Conservation (phyloP, 805 yeast species). For the Ascoidea tarda region DNA sequence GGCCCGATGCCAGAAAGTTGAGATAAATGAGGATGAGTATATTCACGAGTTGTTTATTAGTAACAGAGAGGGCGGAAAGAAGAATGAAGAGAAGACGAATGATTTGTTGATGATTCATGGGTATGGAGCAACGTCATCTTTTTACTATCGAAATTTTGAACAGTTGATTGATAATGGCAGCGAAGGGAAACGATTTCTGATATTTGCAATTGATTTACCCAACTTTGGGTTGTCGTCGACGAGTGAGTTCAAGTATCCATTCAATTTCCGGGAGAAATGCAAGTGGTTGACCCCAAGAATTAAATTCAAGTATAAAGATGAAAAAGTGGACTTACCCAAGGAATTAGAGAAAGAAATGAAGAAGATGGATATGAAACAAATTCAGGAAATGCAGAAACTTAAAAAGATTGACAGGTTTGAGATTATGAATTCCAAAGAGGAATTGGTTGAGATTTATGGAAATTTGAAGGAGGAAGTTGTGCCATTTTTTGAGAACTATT, state of each 20-base stretch:
- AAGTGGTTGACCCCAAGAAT: too few species aligned
- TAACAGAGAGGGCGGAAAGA: slow-evolving; percentile 3
- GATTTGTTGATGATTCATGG: slow-evolving; percentile 78
- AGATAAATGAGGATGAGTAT: background rate
- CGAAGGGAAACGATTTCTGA: slow-evolving; percentile 11
- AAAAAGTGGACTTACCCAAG: slow-evolving; percentile 1
- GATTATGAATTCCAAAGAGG: slow-evolving; percentile 21
- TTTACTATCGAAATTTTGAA: slow-evolving; percentile 60
- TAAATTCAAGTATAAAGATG: slow-evolving; percentile 21
- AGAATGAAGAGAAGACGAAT: too few species aligned
- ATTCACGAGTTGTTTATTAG: background rate
- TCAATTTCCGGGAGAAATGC: too few species aligned
- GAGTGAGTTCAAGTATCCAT: too few species aligned
- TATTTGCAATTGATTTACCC: slow-evolving; percentile 59
- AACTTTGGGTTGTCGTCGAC: slow-evolving; percentile 54
- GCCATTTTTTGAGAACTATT: slow-evolving; percentile 36
- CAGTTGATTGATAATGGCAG: slow-evolving; percentile 33
- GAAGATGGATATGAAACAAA: background rate
- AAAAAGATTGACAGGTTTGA: slow-evolving; percentile 24
- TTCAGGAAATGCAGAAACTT: slow-evolving; percentile 7
- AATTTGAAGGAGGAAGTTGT: slow-evolving; percentile 23
- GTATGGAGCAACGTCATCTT: slow-evolving; percentile 83
- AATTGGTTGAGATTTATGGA: slow-evolving; percentile 18
- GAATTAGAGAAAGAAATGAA: background rate
- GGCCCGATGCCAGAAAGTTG: background rate